These are phyloP conservation scores for Talaromyces amestolkiae DNA, from an alignment of 2,329 filamentous ascomycete genomes.

Conservation along the genomic window DNA sequence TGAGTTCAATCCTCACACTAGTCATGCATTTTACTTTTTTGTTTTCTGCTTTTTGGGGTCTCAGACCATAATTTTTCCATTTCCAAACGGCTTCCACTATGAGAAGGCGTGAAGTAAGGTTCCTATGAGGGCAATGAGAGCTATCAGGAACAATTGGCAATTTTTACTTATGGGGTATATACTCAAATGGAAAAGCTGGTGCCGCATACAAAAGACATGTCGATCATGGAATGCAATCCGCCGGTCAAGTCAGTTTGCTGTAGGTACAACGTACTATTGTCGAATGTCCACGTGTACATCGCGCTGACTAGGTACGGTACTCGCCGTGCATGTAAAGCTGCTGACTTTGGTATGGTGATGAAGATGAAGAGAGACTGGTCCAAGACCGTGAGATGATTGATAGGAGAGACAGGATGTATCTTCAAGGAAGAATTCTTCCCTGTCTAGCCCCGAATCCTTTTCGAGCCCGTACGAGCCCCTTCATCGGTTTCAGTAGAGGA, in stretches of 20 bases:
- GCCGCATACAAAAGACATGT: background rate
- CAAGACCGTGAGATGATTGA: background rate
- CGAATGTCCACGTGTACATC: background rate
- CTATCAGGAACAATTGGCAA: background rate
- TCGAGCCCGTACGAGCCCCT: background rate
- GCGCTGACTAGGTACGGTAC: no score
- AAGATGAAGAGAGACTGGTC: background rate
- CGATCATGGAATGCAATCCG: background rate
- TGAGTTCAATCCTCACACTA: conserved; percentile 8
- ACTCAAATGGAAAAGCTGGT: no score
- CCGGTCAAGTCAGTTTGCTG: background rate
- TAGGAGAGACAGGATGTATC: background rate
- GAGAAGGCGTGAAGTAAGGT: background rate
- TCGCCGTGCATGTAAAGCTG: background rate
- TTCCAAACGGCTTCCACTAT: background rate
- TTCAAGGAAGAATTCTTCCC: background rate
- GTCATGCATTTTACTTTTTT: background rate
- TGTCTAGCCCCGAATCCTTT: background rate
- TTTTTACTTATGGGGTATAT: background rate
- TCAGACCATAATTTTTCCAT: background rate
- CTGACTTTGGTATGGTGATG: background rate
- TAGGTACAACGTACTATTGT: background rate
- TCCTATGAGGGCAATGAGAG: no score
- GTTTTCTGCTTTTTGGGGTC: background rate
- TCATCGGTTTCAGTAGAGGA: background rate